Conservation (phyloP, 176 grass and related monocot species). For the Aegilops umbellulata region DNA sequence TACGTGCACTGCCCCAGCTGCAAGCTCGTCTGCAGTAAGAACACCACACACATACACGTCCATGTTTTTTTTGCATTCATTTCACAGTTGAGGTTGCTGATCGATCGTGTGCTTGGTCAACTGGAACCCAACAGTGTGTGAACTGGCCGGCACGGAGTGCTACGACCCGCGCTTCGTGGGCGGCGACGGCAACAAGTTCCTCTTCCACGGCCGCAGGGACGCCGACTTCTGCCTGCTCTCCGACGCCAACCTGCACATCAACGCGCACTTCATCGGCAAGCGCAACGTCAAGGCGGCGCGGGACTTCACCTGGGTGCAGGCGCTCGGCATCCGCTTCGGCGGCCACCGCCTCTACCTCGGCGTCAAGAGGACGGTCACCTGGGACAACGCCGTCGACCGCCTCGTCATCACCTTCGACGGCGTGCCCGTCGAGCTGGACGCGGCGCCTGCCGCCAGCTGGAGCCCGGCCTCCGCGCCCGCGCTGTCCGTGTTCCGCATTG, state of each 20-base stretch:
- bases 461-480: conserved; percentile 19
- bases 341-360: conserved; percentile 53
- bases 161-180: conserved; percentile 56
- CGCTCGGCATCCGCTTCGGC: conserved; percentile 57
- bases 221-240: conserved; percentile 75
- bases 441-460: conserved; percentile 31
- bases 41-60: not conserved
- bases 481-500: conserved; percentile 32
- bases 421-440: conserved; percentile 19
- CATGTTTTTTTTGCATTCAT: not conserved
- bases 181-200: conserved; percentile 57
- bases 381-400: conserved; percentile 45
- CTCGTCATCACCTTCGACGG: conserved; percentile 51
- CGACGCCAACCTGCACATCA: conserved; percentile 74
- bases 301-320: conserved; percentile 64
- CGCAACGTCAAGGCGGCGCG: conserved; percentile 11
- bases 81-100: not conserved
- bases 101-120: not conserved
- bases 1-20: conserved; percentile 54
- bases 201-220: conserved; percentile 48
- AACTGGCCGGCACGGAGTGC: conserved; percentile 39
- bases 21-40: conserved; percentile 62
- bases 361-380: conserved; percentile 20
- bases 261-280: conserved; percentile 82
- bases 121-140: conserved; percentile 29